Conservation (phyloP, 1,284 basidiomycete genomes). For the Cryptococcus wingfieldii region DNA sequence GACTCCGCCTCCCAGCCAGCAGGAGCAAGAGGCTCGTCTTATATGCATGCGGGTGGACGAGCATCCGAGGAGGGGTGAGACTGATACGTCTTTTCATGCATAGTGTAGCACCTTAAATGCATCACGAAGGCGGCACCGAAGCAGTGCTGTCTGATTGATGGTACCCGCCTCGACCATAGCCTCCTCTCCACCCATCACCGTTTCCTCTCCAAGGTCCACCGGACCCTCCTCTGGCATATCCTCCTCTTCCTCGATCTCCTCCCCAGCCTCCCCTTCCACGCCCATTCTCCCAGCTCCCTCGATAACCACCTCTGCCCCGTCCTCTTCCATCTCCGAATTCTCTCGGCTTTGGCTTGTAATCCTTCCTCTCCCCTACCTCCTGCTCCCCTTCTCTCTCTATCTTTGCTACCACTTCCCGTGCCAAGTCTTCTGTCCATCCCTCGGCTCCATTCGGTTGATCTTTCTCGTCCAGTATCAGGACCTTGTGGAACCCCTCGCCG, state of each 20-base stretch:
- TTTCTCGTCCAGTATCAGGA: slow-evolving; percentile 21
- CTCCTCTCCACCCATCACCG: not conserved
- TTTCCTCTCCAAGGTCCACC: no score
- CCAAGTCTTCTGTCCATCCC: slow-evolving; percentile 19
- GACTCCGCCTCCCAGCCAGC: no score
- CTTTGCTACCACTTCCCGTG: slow-evolving; percentile 6
- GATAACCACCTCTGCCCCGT: not conserved
- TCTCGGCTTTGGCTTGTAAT: not conserved
- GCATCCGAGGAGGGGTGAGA: no score
- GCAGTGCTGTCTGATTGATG: no score
- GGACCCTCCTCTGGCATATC: not conserved
- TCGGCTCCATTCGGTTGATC: slow-evolving; percentile 24
- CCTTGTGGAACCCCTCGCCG: slow-evolving; percentile 37
- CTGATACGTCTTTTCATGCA: no score
- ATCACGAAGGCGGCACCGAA: no score
- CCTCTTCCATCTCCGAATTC: not conserved
- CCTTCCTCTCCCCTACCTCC: not conserved
- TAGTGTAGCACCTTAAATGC: no score
- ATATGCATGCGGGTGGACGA: no score
- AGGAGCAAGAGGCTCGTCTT: no score
- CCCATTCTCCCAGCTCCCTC: not conserved
- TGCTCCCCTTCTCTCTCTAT: slow-evolving; percentile 8
- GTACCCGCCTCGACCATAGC: not conserved
- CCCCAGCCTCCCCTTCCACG: not conserved
- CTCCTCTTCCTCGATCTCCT: not conserved